Evolutionary conservation across 805 yeast species (phyloP).

Genomic region (Starmerella riodocensis): DNA sequence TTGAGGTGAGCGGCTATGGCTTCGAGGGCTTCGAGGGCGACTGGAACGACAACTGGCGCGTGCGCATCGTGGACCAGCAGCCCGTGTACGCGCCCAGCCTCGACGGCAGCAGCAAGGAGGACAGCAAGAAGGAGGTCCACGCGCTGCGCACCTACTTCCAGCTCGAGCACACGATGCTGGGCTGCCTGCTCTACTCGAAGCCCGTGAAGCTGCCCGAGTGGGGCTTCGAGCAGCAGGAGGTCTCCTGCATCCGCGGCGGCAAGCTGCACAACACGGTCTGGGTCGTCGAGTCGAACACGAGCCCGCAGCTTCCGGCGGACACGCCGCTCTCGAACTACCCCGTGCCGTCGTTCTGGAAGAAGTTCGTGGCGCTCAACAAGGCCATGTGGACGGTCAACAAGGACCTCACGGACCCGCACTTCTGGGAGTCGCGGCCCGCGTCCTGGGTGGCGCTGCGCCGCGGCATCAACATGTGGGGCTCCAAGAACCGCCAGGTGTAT

Average conservation of each 20-base stretch:
- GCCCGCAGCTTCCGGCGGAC: slow-evolving; percentile 35
- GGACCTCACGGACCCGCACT: slow-evolving; percentile 37
- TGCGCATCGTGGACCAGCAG: slow-evolving; percentile 36
- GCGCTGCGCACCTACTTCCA: slow-evolving; percentile 61
- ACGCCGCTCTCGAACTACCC: slow-evolving; percentile 28
- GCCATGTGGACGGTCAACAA: slow-evolving; percentile 41
- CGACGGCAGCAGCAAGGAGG: too few species aligned
- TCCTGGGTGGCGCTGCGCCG: slow-evolving; percentile 50
- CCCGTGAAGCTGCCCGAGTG: slow-evolving; percentile 57
- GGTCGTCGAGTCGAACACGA: slow-evolving; percentile 54
- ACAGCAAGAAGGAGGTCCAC: slow-evolving; percentile 28
- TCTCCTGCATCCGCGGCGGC: slow-evolving; percentile 69
- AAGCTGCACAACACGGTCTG: slow-evolving; percentile 54
- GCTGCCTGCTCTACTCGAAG: slow-evolving; percentile 66
- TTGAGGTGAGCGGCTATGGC: slow-evolving; percentile 67
- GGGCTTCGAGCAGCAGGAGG: slow-evolving; percentile 81
- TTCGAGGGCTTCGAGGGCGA: slow-evolving; percentile 50
- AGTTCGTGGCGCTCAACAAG: slow-evolving; percentile 42
- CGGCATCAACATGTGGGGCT: slow-evolving; percentile 48
- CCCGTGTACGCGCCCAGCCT: slow-evolving; percentile 28
- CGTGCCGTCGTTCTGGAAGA: slow-evolving; percentile 35
- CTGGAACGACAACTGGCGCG: slow-evolving; percentile 54
- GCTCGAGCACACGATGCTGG: slow-evolving; percentile 50
- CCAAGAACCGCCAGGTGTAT: slow-evolving; percentile 37
- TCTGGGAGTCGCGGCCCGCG: slow-evolving; percentile 40